Evolutionary conservation across 176 grass and related monocot genomes (phyloP), one percentile per base, ranked within the genome.

Genomic region (Ensete ventricosum): DNA sequence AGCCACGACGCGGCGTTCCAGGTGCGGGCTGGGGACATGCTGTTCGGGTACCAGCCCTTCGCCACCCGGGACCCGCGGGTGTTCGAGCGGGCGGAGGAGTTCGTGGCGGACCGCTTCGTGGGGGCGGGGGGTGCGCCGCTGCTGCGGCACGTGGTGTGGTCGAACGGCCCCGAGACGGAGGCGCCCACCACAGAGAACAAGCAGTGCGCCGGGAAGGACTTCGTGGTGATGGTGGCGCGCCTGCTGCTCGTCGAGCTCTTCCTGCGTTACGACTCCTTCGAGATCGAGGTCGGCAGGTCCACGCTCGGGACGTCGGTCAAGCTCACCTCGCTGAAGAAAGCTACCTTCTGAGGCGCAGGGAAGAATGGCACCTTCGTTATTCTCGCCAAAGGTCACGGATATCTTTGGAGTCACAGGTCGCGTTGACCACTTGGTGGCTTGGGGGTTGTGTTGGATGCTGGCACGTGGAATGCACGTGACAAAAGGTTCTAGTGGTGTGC

Each of bases 11-110:
- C 73, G 4, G 21, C 53, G 73, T 75, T 75, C 73, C 22, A 58
- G 73, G 73, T 75, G 25, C 73, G 73, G 14, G 54, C 73, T 2
- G 73, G 73, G 23, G 73, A 75, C 54, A 75, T 75, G 73, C 54
- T 75, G 22, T 60, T 75, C 73, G 73, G 73, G 54, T 75, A 59
- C 73, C 73, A 75, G 54, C 73, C 73, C 23, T 75, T 75, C 73
- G 73, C 73, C 25, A 75, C 73, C 14, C 53, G 54, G 25, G 73
- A 75, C 24, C 26, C 73, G 73, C 53, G 53, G 54, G 73, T 75
- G 73, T 75, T 75, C 73, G 54, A 75, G 13, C 73, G 73, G 10
- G 25, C 73, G 54, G 73, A 75, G 73, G 26, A 75, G 53, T 75
- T 58, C 54, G 23, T 75, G 8, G 54, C 73, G 53, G 73, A 75